These are phyloP conservation scores for Lepiota venenata DNA, from an alignment of 768 basidiomycete species.

Conservation along the genomic window DNA sequence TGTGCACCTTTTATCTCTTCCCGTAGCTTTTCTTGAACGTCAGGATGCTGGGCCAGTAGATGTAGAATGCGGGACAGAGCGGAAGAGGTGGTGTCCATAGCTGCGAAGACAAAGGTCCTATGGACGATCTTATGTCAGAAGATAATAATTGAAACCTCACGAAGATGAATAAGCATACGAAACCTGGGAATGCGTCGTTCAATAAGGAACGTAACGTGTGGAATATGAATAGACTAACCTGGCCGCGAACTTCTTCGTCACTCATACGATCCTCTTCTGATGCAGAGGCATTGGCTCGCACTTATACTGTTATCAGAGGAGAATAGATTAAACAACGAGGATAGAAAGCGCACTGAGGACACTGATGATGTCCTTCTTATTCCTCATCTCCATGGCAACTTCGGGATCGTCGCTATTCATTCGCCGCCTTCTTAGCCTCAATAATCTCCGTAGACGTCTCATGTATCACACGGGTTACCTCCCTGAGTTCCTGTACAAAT, in stretches of 20 bases:
- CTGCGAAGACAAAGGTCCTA: constrained; percentile 37
- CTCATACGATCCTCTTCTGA: constrained; percentile 26
- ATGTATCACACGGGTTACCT: constrained; percentile 33
- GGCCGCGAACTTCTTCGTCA: constrained; percentile 36
- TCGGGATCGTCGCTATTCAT: constrained; percentile 32
- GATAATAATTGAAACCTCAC: too few relatives aligned
- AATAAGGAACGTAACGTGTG: too few relatives aligned
- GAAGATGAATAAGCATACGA: not conserved
- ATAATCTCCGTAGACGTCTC: constrained; percentile 32
- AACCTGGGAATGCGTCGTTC: not conserved
- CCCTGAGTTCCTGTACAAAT: constrained; percentile 24
- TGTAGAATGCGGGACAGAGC: constrained; percentile 31
- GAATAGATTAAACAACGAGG: not conserved
- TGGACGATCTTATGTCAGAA: too few relatives aligned
- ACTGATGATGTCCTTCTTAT: constrained; percentile 46
- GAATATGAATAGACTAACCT: constrained; percentile 20
- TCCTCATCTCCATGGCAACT: constrained; percentile 28
- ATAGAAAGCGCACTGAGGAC: constrained; percentile 32
- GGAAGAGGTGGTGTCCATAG: constrained; percentile 39
- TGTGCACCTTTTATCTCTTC: constrained; percentile 29
- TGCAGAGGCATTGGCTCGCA: constrained; percentile 35
- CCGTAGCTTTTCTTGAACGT: constrained; percentile 35
- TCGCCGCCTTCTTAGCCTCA: constrained; percentile 31
- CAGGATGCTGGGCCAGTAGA: constrained; percentile 28
- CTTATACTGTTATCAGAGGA: constrained; percentile 19